These are phyloP conservation scores for Boehmeria nivea DNA, from an alignment of 306 rosid species.

Conservation along the genomic window DNA sequence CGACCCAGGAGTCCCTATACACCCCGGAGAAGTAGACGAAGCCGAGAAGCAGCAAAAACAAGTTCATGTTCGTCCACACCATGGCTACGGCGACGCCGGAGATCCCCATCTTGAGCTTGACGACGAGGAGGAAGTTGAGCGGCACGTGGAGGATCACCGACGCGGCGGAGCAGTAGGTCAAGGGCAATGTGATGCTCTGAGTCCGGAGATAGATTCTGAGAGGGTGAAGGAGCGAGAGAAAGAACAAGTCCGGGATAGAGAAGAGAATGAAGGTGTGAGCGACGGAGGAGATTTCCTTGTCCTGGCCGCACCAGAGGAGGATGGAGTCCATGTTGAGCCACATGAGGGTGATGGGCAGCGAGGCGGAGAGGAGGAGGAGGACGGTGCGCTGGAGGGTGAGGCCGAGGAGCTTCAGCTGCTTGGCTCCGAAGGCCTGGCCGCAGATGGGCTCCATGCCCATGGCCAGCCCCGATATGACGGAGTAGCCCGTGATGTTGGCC, in stretches of 20 bases:
- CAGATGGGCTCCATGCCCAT: conserved; percentile 99
- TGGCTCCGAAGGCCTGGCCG: conserved; percentile 90
- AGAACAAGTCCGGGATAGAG: conserved; percentile 79
- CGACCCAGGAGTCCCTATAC: conserved; percentile 79
- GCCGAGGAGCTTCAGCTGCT: conserved; percentile 71
- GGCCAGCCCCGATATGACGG: conserved; percentile 88
- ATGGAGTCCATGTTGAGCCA: conserved; percentile 79
- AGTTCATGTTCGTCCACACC: conserved; percentile 69
- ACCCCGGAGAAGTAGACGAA: conserved; percentile 69
- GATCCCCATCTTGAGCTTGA: conserved; percentile 63
- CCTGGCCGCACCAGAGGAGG: conserved; percentile 83
- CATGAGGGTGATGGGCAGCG: conserved; percentile 70
- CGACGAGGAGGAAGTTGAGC: conserved; percentile 60
- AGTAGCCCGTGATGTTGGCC: conserved; percentile 97
- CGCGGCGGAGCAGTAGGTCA: conserved; percentile 72
- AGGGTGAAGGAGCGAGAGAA: conserved; percentile 89
- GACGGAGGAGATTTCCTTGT: conserved; percentile 53
- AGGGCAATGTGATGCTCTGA: conserved; percentile 66
- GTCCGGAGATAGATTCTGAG: conserved; percentile 74
- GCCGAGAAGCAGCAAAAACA: conserved; percentile 48
- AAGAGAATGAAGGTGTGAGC: conserved; percentile 77
- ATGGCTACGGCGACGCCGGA: conserved; percentile 84
- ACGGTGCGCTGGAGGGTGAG: conserved; percentile 77
- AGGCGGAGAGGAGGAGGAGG: conserved; percentile 63
- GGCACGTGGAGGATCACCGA: conserved; percentile 83